Evolutionary conservation across 2,329 filamentous ascomycete species (phyloP).

Genomic region (Fusarium sp.): DNA sequence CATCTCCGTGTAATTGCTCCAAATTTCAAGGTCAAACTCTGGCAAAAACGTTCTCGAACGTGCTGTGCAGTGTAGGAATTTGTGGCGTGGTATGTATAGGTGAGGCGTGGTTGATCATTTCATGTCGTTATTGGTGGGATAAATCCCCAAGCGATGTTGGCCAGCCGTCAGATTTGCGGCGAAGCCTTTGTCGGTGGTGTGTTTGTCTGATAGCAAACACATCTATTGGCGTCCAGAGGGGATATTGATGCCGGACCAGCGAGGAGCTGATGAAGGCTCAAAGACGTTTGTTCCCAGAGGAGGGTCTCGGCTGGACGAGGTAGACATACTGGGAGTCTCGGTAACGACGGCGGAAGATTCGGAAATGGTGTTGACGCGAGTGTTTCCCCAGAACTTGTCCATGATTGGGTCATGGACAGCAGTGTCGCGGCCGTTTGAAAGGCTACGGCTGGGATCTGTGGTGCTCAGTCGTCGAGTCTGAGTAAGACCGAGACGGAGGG

Average conservation of each 20-base stretch:
- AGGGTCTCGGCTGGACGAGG: constrained; percentile 32
- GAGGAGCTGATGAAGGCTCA: constrained; percentile 37
- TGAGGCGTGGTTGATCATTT: neutral
- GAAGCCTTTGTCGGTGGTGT: neutral
- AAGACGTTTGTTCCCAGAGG: constrained; percentile 39
- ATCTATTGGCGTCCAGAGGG: constrained; percentile 15
- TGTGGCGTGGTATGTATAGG: neutral
- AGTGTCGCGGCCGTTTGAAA: constrained; percentile 23
- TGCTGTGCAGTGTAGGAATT: neutral
- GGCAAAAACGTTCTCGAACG: neutral
- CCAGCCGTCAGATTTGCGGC: neutral
- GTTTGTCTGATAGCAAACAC: too few relatives aligned
- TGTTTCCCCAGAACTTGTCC: constrained; percentile 36
- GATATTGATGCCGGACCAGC: constrained; percentile 34
- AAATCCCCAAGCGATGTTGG: neutral
- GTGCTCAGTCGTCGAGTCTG: constrained; percentile 34
- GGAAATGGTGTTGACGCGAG: constrained; percentile 6
- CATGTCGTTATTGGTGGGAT: constrained; percentile 5
- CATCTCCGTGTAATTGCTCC: neutral
- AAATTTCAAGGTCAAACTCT: neutral
- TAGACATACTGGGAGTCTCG: constrained; percentile 5
- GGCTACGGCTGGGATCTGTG: constrained; percentile 21
- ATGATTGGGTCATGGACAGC: constrained; percentile 41
- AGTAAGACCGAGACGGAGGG: constrained; percentile 20
- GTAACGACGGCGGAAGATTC: constrained; percentile 4